A percentile compares a stretch with the other conserved stretches of the same genome.
Conservation (phyloP, 1,139 yeast genomes). For the Protomyces macrosporus region DNA sequence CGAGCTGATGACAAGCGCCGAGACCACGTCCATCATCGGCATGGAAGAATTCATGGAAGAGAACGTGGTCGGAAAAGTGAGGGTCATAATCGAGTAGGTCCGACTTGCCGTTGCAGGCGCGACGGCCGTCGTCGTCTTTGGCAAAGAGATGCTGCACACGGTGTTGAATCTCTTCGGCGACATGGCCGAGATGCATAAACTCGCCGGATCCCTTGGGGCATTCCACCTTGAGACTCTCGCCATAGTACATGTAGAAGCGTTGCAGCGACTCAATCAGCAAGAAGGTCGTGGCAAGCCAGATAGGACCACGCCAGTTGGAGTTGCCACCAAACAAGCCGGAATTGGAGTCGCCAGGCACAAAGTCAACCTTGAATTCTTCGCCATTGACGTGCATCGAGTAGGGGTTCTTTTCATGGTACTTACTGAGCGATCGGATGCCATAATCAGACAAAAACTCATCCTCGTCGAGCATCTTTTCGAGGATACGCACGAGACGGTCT, state of each 20-base stretch:
- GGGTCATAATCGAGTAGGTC: slow-evolving; percentile 63
- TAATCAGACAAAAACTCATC: slow-evolving; percentile 78
- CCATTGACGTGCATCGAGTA: slow-evolving; percentile 84
- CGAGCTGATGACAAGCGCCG: slow-evolving; percentile 94
- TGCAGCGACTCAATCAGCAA: slow-evolving; percentile 82
- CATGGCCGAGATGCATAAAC: slow-evolving; percentile 75
- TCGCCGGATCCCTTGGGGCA: slow-evolving; percentile 88
- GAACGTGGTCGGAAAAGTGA: slow-evolving; percentile 67
- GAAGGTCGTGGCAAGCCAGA: slow-evolving; percentile 94
- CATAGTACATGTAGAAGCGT: slow-evolving; percentile 84
- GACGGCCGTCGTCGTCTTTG: slow-evolving; percentile 62
- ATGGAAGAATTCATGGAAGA: slow-evolving; percentile 86
- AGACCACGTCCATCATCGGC: slow-evolving; percentile 94
- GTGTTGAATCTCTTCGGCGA: slow-evolving; percentile 87
- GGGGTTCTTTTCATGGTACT: slow-evolving; percentile 81
- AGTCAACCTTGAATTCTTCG: slow-evolving; percentile 63
- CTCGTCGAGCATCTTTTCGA: slow-evolving; percentile 81
- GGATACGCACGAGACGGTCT: slow-evolving; percentile 70
- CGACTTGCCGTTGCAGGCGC: slow-evolving; percentile 73
- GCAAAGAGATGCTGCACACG: slow-evolving; percentile 75
- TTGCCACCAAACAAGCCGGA: slow-evolving; percentile 96
- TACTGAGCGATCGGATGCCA: slow-evolving; percentile 86
- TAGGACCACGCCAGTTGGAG: slow-evolving; percentile 98
- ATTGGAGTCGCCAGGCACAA: slow-evolving; percentile 89
- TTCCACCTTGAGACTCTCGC: slow-evolving; percentile 78